phyloP scores from a whole-genome alignment of 345 rosid species.

The Rubroshorea leprosula region DNA sequence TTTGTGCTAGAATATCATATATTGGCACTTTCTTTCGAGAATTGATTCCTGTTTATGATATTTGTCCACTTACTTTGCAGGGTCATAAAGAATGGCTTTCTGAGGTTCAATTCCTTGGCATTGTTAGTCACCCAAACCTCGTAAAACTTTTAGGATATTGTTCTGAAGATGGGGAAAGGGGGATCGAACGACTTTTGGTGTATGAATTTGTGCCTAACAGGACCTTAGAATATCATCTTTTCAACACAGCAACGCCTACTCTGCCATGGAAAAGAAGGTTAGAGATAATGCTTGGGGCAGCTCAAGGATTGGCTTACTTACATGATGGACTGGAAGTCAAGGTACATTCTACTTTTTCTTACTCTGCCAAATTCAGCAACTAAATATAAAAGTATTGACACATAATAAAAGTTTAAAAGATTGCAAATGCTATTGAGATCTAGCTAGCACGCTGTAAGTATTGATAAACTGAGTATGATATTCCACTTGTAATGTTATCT shows the following conservation, averaged over 20 bases:
- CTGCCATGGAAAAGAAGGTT: constrained; percentile 75
- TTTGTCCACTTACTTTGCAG: constrained; percentile 25
- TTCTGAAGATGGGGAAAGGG: constrained; percentile 53
- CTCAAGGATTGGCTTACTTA: constrained; percentile 77
- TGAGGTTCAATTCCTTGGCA: constrained; percentile 83
- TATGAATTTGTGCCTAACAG: constrained; percentile 76
- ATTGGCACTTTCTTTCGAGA: constrained; percentile 7
- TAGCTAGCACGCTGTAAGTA: no score
- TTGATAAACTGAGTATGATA: no score
- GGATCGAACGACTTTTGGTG: constrained; percentile 59
- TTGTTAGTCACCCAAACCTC: constrained; percentile 77
- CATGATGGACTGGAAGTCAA: constrained; percentile 62
- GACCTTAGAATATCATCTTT: constrained; percentile 86
- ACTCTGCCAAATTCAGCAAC: not conserved
- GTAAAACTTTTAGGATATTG: constrained; percentile 89
- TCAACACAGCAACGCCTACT: constrained; percentile 25
- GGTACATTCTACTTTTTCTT: constrained; percentile 29
- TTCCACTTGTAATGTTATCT: no score
- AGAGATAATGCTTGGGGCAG: constrained; percentile 83
- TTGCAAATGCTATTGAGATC: not conserved
- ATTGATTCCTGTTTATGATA: not conserved
- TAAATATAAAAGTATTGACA: no score
- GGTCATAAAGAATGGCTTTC: constrained; percentile 92
- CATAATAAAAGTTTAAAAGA: not conserved
- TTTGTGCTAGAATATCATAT: not conserved